These are phyloP conservation scores for Clausena lansium DNA, from an alignment of 345 rosid genomes.

Conservation along the genomic window DNA sequence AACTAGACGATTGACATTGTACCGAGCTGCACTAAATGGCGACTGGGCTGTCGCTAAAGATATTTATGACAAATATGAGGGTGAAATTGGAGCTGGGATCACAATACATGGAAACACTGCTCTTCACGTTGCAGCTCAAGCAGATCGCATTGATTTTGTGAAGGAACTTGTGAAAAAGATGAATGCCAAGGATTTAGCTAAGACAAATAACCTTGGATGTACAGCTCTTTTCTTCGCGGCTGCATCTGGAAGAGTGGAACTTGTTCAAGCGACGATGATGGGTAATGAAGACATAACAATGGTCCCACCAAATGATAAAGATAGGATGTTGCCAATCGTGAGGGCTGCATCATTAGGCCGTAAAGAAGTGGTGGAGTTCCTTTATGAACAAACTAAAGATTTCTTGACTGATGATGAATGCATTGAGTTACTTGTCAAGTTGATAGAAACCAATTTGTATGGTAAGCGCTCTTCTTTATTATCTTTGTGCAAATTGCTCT, in stretches of 20 bases:
- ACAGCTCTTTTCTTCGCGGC: slow-evolving; percentile 15
- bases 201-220: neutral
- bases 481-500: neutral
- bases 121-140: slow-evolving; percentile 20
- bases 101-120: slow-evolving; percentile 10
- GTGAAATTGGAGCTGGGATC: neutral
- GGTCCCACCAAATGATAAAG: too few species aligned
- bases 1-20: neutral
- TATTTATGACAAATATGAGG: neutral
- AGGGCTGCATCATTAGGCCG: slow-evolving; percentile 15
- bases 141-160: neutral
- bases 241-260: neutral
- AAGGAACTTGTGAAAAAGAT: neutral
- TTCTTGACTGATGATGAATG: neutral
- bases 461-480: slow-evolving; percentile 6
- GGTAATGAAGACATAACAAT: neutral
- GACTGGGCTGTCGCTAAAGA: neutral
- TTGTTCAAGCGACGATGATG: slow-evolving; percentile 1
- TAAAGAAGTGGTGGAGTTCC: slow-evolving; percentile 6
- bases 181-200: neutral
- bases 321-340: neutral
- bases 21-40: slow-evolving; percentile 11
- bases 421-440: neutral
- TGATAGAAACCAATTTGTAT: neutral
- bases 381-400: neutral